phyloP scores from a whole-genome alignment of 2,329 filamentous ascomycete species.

The Aspergillaceae sp. region DNA sequence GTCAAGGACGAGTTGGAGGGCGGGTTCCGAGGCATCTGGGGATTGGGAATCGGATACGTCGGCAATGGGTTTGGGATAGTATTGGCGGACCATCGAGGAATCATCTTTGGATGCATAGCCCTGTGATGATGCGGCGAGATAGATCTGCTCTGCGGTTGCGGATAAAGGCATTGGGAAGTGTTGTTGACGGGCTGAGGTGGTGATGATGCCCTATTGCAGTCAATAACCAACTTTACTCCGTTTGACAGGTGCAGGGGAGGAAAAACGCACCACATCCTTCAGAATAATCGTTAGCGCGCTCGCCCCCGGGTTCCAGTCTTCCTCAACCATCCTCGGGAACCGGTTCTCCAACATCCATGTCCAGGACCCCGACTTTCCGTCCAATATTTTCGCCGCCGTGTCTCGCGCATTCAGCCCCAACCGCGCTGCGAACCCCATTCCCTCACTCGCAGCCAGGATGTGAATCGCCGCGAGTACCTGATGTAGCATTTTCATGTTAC shows the following conservation, averaged over 20 bases:
- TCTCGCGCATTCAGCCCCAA: constrained; percentile 45
- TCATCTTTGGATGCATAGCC: constrained; percentile 51
- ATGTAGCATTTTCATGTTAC: constrained; percentile 57
- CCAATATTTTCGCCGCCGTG: constrained; percentile 38
- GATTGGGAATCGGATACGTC: constrained; percentile 23
- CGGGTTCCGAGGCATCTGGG: constrained; percentile 24
- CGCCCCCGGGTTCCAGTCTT: constrained; percentile 46
- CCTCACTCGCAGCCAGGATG: constrained; percentile 53
- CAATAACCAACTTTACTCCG: neutral
- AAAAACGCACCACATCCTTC: constrained; percentile 43
- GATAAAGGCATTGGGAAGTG: constrained; percentile 55
- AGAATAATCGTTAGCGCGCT: constrained; percentile 54
- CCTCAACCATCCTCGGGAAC: constrained; percentile 46
- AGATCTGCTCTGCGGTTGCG: constrained; percentile 56
- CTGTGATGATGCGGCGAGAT: constrained; percentile 50
- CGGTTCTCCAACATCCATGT: constrained; percentile 58
- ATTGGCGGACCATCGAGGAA: constrained; percentile 48
- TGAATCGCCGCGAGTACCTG: constrained; percentile 56
- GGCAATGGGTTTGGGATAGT: constrained; percentile 36
- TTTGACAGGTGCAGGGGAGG: neutral
- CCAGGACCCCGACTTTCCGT: constrained; percentile 38
- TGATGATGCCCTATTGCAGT: constrained; percentile 51
- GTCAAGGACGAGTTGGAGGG: constrained; percentile 35
- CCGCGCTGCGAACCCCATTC: constrained; percentile 50
- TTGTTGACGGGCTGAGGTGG: constrained; percentile 51